Conservation (phyloP, 2,329 filamentous ascomycete species). For the Coniochaeta sp. region DNA sequence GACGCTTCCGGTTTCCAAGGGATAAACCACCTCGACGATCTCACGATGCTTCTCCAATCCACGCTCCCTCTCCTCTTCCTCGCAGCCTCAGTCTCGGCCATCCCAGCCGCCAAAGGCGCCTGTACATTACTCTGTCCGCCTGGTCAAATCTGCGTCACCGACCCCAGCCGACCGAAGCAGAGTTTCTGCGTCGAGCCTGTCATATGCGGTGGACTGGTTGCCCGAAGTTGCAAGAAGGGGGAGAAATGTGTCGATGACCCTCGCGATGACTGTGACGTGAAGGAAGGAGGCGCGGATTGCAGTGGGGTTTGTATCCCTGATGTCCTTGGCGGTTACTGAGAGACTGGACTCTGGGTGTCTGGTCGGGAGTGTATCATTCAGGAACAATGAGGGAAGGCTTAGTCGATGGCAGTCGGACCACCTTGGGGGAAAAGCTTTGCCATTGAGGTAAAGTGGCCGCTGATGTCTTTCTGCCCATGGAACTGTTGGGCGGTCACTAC, state of each 20-base stretch:
- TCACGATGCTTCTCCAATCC: background rate
- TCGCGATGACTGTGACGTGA: slow-evolving; percentile 29
- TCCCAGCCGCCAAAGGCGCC: background rate
- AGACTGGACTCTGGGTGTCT: background rate
- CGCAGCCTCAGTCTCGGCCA: background rate
- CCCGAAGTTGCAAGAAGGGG: slow-evolving; percentile 20
- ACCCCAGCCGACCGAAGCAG: slow-evolving; percentile 7
- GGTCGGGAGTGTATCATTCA: too few relatives aligned
- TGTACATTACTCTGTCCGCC: background rate
- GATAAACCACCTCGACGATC: background rate
- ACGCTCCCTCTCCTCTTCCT: background rate
- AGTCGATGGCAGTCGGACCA: too few relatives aligned
- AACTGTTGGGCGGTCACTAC: too few relatives aligned
- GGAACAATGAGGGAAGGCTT: too few relatives aligned
- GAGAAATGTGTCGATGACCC: slow-evolving; percentile 33
- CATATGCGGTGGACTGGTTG: slow-evolving; percentile 32
- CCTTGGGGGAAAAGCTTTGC: too few relatives aligned
- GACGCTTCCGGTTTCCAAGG: background rate
- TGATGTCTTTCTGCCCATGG: too few relatives aligned
- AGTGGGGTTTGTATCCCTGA: slow-evolving; percentile 27
- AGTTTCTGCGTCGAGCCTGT: slow-evolving; percentile 13
- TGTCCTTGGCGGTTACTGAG: background rate
- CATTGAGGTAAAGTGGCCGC: too few relatives aligned
- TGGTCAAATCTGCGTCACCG: slow-evolving; percentile 4
- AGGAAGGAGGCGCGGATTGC: slow-evolving; percentile 31